Evolutionary conservation across 805 yeast genomes (phyloP), one percentile per base, ranked within the genome.

Genomic region (Cyberlindnera japonica): DNA sequence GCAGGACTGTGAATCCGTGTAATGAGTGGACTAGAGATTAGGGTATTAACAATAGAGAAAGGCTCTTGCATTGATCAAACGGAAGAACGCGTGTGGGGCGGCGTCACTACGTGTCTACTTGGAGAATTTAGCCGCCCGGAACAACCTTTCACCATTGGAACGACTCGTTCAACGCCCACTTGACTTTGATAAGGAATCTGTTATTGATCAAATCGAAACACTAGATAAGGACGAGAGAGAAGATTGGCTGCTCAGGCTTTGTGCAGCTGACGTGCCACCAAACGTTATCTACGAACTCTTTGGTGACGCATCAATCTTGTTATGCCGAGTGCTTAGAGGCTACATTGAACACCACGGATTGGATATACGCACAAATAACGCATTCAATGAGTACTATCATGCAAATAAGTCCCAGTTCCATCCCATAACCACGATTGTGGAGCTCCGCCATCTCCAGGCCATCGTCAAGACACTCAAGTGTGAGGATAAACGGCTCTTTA

Each of bases 21-120:
- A 28, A 5, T 10, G 6, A 6, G 11, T 6, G 7, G 19, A 28
- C 7, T 19, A 6, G 19, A 8, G 19, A 12, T 6, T n/a, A 14
- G 19, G 9, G 6, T 11, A 16, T 12, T 28, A 28, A 28, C 31
- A 17, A n/a, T n/a, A n/a, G 33, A 22, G 15, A 19, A 10, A 51
- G 51, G 53, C 55, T 2, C 13, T 49, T 6, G 53, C 55, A 11
- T 25, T 51, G 27, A 47, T 49, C 37, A 47, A 44, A 34, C 21
- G 38, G 2, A 50, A 50, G 45, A 47, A 48, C 37, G 31, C 35
- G 27, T 38, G 22, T 16, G 38, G 44, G 4, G 40, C 37, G 12
- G 15, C 41, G 9, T 37, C 41, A 6, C 12, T 41, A 3, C 32
- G 38, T 14, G 24, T 9, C 5, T 36, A 34, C 34, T 21, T 40